Conservation (phyloP, 176 grass and related monocot genomes). For the Pontederia crassipes region DNA sequence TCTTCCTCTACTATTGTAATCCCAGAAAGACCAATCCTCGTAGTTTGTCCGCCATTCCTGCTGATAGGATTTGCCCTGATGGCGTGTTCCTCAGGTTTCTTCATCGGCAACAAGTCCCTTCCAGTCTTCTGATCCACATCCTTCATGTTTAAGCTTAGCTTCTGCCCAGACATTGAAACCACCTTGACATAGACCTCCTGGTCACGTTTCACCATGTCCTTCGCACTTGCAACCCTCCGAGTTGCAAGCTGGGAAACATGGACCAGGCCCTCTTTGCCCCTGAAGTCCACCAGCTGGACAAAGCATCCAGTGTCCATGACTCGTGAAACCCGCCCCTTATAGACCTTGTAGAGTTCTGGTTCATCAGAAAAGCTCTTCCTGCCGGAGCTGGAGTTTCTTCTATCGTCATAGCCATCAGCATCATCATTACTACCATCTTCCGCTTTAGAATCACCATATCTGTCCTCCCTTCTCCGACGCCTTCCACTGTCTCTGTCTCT, state of each 20-base stretch:
- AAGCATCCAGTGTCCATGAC: slow-evolving; percentile 84
- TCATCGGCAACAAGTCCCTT: slow-evolving; percentile 62
- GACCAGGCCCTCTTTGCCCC: slow-evolving; percentile 63
- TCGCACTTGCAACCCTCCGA: slow-evolving; percentile 48
- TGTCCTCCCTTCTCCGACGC: slow-evolving; percentile 15
- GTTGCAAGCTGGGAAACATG: slow-evolving; percentile 74
- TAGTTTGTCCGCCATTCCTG: slow-evolving; percentile 19
- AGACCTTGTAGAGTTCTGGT: slow-evolving; percentile 64
- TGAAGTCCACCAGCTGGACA: slow-evolving; percentile 52
- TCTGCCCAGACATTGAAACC: slow-evolving; percentile 61
- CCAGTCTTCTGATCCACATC: slow-evolving; percentile 91
- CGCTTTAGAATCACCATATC: slow-evolving; percentile 15
- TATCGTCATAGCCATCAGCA: slow-evolving; percentile 2
- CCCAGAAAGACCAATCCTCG: slow-evolving; percentile 64
- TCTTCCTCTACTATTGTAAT: slow-evolving; percentile 67
- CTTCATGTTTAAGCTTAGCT: slow-evolving; percentile 61
- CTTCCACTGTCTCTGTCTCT: slow-evolving; percentile 9
- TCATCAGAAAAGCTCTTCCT: slow-evolving; percentile 22
- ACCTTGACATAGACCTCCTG: slow-evolving; percentile 82
- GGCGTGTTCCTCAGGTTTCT: slow-evolving; percentile 33
- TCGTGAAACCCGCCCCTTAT: slow-evolving; percentile 54
- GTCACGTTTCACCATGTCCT: slow-evolving; percentile 67
- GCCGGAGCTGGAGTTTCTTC: slow-evolving; percentile 1
- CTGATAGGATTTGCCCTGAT: slow-evolving; percentile 45
- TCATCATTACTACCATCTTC: slow-evolving; percentile 10